Evolutionary conservation across 192 early-diverging fungal genomes (phyloP), one percentile per base, ranked within the genome.

Genomic region (Chytriomyces sp.): DNA sequence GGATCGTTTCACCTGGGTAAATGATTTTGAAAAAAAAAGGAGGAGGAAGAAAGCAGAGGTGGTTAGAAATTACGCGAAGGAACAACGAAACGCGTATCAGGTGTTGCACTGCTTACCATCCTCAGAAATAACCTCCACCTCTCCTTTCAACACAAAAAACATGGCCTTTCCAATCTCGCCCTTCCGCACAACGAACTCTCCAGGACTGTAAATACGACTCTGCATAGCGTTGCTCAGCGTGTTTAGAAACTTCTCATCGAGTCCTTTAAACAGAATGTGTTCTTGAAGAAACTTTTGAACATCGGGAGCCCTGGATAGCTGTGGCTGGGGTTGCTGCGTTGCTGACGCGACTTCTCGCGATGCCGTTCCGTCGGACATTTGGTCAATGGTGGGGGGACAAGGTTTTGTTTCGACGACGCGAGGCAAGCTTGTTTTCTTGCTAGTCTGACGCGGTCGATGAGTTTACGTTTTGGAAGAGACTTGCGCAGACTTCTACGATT

Each of bases 91-190:
- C 44, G 6, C 73, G 49, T 80, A 35, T 35, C 35, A 35, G 35
- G 35, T 4, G 35, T 35, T 35, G 35, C 4, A 3, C 35, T 35
- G 35, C 35, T 35, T 35, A 88, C 87, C 87, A 76, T 89, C 87
- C 48, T 89, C 88, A 3, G 86, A 86, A 26, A 89, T 80, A 45
- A 89, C 88, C 46, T 86, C 82, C 16, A 89, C 80, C 45, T 81
- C 82, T 9, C 87, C 87, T 24, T 77, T 69, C 48, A 87, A 48
- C 9, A 89, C 75, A 79, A 89, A 89, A 59, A 89, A 89, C 82
- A 89, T 81, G 20, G 87, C 87, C 13, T 86, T 48, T 18, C 87
- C 87, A n/a, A 89, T 85, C 66, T 89, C 87, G 0, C 87, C 87
- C 62, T 89, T 85, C 6, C 82, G 76, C 46, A 89, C 89, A 24